Conservation (phyloP, 805 yeast genomes). For the Sugiyamaella smithiae region DNA sequence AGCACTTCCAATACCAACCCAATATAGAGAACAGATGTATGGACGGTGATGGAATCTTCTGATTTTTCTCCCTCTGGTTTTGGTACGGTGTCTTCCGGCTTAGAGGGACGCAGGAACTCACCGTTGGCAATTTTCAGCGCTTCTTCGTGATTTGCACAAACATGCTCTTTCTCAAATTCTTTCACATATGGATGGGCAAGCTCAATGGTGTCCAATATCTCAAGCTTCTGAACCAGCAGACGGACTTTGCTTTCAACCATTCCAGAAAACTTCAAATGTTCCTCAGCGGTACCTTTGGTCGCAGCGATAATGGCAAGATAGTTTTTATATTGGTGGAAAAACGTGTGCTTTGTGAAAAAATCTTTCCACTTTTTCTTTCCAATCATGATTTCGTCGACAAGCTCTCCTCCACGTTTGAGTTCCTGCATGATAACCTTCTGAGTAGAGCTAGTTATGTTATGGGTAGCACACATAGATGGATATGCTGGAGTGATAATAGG, state of each 20-base stretch:
- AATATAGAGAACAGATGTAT: slow-evolving; percentile 72
- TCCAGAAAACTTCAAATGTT: slow-evolving; percentile 89
- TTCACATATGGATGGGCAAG: slow-evolving; percentile 90
- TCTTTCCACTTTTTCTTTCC: slow-evolving; percentile 72
- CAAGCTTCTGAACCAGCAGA: slow-evolving; percentile 77
- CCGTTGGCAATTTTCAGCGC: slow-evolving; percentile 55
- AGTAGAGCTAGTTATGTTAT: slow-evolving; percentile 87
- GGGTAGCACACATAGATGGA: slow-evolving; percentile 99
- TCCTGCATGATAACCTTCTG: slow-evolving; percentile 79
- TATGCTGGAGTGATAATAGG: slow-evolving; percentile 98
- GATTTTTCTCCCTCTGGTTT: neutral
- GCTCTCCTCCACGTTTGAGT: slow-evolving; percentile 67
- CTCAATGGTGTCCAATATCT: slow-evolving; percentile 67
- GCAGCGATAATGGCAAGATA: slow-evolving; percentile 80
- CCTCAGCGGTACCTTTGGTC: slow-evolving; percentile 70
- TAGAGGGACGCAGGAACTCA: slow-evolving; percentile 51
- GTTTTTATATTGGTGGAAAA: slow-evolving; percentile 80
- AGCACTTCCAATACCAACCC: slow-evolving; percentile 63
- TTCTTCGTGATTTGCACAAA: slow-evolving; percentile 51
- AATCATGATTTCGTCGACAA: slow-evolving; percentile 62
- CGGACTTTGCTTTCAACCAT: slow-evolving; percentile 87
- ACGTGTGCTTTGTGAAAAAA: slow-evolving; percentile 73
- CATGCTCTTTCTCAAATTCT: slow-evolving; percentile 57
- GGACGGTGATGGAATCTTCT: slow-evolving; percentile 39
- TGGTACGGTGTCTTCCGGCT: slow-evolving; percentile 37